phyloP scores from a whole-genome alignment of 805 yeast species.

The Ogataea angusta region DNA sequence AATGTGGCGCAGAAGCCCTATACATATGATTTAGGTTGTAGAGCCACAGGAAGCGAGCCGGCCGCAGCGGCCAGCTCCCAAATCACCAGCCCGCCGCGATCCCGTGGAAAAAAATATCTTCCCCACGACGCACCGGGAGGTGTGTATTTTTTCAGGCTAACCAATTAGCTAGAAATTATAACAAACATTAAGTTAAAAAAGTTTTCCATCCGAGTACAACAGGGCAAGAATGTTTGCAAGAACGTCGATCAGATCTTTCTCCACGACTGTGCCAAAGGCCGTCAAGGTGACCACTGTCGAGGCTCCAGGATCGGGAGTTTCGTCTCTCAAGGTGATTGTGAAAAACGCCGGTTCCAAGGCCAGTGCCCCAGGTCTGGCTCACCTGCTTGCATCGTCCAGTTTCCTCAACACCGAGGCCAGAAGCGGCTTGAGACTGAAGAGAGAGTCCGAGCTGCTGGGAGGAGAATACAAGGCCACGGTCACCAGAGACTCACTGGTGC shows the following conservation, averaged over 20 bases:
- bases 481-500: constrained; percentile 80
- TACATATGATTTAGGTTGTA: too few species aligned
- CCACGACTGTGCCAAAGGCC: constrained; percentile 43
- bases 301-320: constrained; percentile 58
- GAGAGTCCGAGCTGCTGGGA: constrained; percentile 93
- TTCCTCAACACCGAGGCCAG: constrained; percentile 79
- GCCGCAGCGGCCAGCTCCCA: neutral
- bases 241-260: constrained; percentile 32
- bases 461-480: constrained; percentile 68
- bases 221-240: constrained; percentile 30
- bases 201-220: constrained; percentile 9
- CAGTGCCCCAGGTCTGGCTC: constrained; percentile 76
- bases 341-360: constrained; percentile 80
- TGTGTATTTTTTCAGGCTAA: constrained; percentile 3
- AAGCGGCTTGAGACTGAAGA: constrained; percentile 87
- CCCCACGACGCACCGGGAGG: constrained; percentile 5
- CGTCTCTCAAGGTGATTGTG: constrained; percentile 75
- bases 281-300: constrained; percentile 38
- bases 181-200: constrained; percentile 9
- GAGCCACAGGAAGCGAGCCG: neutral
- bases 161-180: constrained; percentile 12
- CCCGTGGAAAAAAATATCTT: constrained; percentile 1
- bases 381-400: constrained; percentile 77
- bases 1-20: too few species aligned
- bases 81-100: neutral